Base-by-base conservation (phyloP, 2,329 filamentous ascomycete genomes). In the Eurotiales sp. region DNA sequence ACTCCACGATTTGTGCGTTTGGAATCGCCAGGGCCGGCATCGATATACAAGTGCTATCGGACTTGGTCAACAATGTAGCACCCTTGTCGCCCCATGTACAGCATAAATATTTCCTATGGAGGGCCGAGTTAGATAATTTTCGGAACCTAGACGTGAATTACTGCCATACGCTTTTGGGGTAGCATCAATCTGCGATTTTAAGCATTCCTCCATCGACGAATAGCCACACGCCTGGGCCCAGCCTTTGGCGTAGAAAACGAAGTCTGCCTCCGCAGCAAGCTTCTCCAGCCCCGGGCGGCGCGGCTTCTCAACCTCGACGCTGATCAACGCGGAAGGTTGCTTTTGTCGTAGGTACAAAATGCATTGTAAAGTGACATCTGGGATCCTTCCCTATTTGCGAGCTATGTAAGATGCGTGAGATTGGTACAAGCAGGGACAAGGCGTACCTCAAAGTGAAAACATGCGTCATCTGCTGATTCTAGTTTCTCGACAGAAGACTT, bases 221-320 rank as follows among this genome's bases (percentile, higher is more conserved):
- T 78, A 72, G 48, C 74, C 73, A 23, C 63, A 57, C 7, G 55
- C 59, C 72, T 84, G 78, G 53, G 86, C 86, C 86, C 86, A 90
- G 46, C 75, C 76, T 59, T 78, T 80, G 11, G 86, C 87, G 68
- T 85, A 89, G 64, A 89, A 88, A n/a, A 89, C 80, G 15, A 87
- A 77, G 61, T 89, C 83, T 21, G 84, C 85, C 58, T 78, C 74
- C 32, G 73, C 72, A 22, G 84, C 84, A 43, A 88, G 74, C 23
- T 79, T 73, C 45, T 74, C 69, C 50, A 89, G 73, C 2, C 83
- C 84, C 23, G 69, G 65, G 10, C 86, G 77, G 11, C 75, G 76
- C 2, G 86, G 85, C 64, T 87, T 89, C 70, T 90, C 86, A 37
- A 86, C 72, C 66, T 90, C 87, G 49, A 89, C 81, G 64, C 86